Percentiles rank a stretch among this genome's conserved stretches.
Conservation (phyloP, 805 yeast species). For the Vanderwaltozyma polyspora region DNA sequence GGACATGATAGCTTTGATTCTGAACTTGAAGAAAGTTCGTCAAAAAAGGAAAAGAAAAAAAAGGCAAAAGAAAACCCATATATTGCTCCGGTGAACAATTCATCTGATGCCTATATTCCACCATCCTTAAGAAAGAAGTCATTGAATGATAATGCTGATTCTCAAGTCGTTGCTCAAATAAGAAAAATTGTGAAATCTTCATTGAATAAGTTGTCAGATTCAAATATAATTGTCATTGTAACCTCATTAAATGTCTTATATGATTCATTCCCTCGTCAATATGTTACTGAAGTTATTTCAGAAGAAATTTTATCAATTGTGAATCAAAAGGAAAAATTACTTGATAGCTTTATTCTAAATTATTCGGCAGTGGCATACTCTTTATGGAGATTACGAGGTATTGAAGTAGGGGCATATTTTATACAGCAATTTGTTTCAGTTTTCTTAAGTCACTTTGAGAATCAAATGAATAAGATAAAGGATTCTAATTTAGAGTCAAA, state of each 20-base stretch:
- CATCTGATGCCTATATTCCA: constrained; percentile 57
- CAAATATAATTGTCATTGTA: constrained; percentile 62
- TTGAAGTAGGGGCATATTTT: constrained; percentile 80
- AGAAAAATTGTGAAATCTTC: constrained; percentile 67
- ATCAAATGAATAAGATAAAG: neutral
- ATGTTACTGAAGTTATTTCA: constrained; percentile 64
- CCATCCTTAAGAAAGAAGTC: constrained; percentile 67
- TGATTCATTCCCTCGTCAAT: constrained; percentile 58
- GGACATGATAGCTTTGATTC: constrained; percentile 16
- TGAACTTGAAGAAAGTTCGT: constrained; percentile 22
- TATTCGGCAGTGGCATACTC: constrained; percentile 73
- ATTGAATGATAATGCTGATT: constrained; percentile 28
- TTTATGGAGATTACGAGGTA: constrained; percentile 67
- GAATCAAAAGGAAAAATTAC: constrained; percentile 47
- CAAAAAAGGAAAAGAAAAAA: constrained; percentile 25
- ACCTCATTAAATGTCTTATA: constrained; percentile 57
- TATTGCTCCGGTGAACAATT: constrained; percentile 40
- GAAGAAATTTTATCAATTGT: constrained; percentile 54
- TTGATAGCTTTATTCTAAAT: constrained; percentile 68
- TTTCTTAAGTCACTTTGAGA: constrained; percentile 36
- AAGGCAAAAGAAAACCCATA: constrained; percentile 57
- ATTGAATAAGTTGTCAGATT: constrained; percentile 79
- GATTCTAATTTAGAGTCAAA: neutral
- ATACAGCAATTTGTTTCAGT: constrained; percentile 70
- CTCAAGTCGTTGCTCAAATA: constrained; percentile 39